Evolutionary conservation across 257 asterid species (phyloP).

Genomic region (Mitragyna speciosa): DNA sequence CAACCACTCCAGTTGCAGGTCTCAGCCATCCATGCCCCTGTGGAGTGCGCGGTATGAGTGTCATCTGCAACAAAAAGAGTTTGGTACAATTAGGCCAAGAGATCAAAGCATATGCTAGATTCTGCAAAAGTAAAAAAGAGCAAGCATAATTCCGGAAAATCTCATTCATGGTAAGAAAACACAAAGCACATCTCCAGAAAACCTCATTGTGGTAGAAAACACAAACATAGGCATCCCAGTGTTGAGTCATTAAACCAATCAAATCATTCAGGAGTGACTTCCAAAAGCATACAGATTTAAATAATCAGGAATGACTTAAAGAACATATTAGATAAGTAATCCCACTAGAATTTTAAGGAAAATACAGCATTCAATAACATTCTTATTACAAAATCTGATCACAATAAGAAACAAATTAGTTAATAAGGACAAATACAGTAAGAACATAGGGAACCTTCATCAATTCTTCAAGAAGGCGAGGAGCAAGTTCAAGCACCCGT

Average conservation of each 20-base stretch:
- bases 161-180: neutral
- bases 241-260: neutral
- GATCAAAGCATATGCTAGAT: neutral
- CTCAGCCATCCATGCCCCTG: conserved; percentile 97
- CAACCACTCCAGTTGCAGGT: conserved; percentile 97
- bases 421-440: conserved; percentile 1
- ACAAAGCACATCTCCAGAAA: neutral
- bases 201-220: neutral
- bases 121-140: neutral
- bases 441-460: conserved; percentile 67
- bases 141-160: neutral
- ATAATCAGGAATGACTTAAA: neutral
- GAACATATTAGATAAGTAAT: neutral
- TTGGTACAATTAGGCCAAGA: conserved; percentile 15
- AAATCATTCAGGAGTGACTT: neutral
- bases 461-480: conserved; percentile 97
- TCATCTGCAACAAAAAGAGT: conserved; percentile 62
- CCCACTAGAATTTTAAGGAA: neutral
- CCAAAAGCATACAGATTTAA: neutral
- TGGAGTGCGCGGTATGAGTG: conserved; percentile 80
- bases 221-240: neutral
- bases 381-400: neutral
- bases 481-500: conserved; percentile 89
- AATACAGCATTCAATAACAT: neutral
- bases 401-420: neutral